Evolutionary conservation across 495 filamentous ascomycete species (phyloP), one percentile per base, ranked within the genome.

Genomic region (Podospora fimiseda): DNA sequence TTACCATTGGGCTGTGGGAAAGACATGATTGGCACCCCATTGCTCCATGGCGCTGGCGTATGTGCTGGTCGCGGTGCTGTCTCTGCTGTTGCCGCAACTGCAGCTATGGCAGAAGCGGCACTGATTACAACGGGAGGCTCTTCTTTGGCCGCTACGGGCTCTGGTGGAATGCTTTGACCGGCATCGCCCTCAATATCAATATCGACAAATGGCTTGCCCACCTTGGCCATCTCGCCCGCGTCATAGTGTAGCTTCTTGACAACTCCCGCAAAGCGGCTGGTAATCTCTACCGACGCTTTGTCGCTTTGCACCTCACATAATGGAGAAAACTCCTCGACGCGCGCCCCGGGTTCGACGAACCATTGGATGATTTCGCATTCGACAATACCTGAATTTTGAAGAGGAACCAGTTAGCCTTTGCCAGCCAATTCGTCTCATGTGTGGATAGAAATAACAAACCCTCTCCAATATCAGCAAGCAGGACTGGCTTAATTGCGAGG

Each of bases 321-420:
- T 50, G 89, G 92, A 64, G 94, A 92, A 81, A 95, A 99, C 71
- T 99, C 90, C 74, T 97, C 91, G 59, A 99, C 90, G 49, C 89
- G 83, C 20, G 94, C 94, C 46, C 88, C 91, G 47, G 95, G 91
- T 68, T 96, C 86, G 55, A 97, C 93, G 68, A 96, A 99, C 94
- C 94, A 99, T 74, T 97, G 94, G 60, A 97, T 97, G 62, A 99
- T 88, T 68, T 97, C 92, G 68, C 93, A 94, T 72, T 98, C 93
- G 58, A 90, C 89, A 62, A 97, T 98, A 44, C 93, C 90, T 96
- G 52, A 38, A 30, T 9, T 16, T 27, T 15, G 22, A 2, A 37
- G 40, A 54, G 43, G 38, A n/a, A 47, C 13, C 42, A 18, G 24
- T 50, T 45, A 45, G 37, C 30, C 6, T 19, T 30, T 20, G 13